Evolutionary conservation across 306 rosid species (phyloP).

Genomic region (Quercus berberidifolia): DNA sequence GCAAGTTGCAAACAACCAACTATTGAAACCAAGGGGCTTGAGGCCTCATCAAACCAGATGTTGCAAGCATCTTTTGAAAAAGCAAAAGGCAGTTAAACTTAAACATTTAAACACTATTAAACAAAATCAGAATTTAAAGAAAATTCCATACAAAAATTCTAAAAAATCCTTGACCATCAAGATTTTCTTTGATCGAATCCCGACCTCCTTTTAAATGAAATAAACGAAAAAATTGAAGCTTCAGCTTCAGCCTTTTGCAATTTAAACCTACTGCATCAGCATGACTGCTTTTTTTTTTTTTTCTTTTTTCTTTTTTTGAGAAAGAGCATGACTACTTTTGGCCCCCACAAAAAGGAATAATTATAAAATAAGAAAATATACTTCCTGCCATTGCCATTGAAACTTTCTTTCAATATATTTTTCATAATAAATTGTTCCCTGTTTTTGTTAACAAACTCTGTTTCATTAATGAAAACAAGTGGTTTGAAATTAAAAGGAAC

Average conservation of each 20-base stretch:
- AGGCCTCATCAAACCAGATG: too few species aligned
- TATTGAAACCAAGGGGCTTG: too few species aligned
- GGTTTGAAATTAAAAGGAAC: background rate
- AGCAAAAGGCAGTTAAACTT: too few species aligned
- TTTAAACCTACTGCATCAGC: background rate
- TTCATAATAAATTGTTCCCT: background rate
- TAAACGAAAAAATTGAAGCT: background rate
- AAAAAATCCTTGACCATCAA: background rate
- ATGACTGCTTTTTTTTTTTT: too few species aligned
- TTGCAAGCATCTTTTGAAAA: too few species aligned
- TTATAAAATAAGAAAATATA: background rate
- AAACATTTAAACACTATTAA: background rate
- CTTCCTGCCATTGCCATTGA: too few species aligned
- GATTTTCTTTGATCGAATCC: background rate
- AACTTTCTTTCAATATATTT: background rate
- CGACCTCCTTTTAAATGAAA: constrained; percentile 3
- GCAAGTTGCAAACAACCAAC: too few species aligned
- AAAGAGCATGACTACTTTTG: background rate
- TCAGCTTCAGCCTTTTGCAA: background rate
- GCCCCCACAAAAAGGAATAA: background rate
- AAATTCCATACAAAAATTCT: background rate
- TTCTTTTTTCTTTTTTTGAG: too few species aligned
- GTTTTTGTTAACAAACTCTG: background rate
- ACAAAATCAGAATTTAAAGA: background rate
- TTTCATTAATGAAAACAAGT: background rate